Base-by-base conservation (phyloP, 495 filamentous ascomycete genomes). In the Parathielavia appendiculata region DNA sequence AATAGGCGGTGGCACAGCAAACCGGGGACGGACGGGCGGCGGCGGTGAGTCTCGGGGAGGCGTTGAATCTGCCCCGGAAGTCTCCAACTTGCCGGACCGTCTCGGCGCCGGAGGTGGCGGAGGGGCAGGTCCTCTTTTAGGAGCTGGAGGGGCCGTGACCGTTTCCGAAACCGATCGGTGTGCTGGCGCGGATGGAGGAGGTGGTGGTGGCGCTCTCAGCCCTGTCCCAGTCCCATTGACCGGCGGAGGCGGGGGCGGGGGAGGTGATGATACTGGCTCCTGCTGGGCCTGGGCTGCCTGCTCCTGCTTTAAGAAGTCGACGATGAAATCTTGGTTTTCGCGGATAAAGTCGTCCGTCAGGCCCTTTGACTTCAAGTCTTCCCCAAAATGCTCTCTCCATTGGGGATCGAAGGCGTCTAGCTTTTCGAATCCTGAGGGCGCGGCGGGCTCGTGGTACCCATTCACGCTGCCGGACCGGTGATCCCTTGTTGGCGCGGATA, bases 321-420 rank as follows among this genome's bases (percentile, higher is more conserved):
- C 90, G 71, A 97, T 98, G 63, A 97, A 97, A 53, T 96, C 92
- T 41, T 91, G 87, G 66, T 97, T 92, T 56, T 95, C 88, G 54
- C 83, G 85, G 56, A 97, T 93, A 63, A 93, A 86, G 66, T 96
- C 92, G 65, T 93, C 88, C 1, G 89, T 95, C 45, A 97, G 89
- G 4, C 92, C 93, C 85, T 96, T 91, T 30, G 82, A 75, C 63
- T 84, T 76, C 22, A 98, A 74, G 66, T 96, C 90, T 64, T 81
- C 77, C 22, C 86, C 86, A 66, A 96, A 80, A 43, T 95, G 80
- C n/a, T 85, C 83, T 73, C 90, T 84, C 82, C 88, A 92, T 39
- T 84, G 79, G 0, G 91, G 90, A 72, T 97, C 91, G 46, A 86
- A 85, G 35, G 84, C 83, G 66, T 97, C 91, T 51, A 96, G 80